phyloP scores from a whole-genome alignment of 1,284 basidiomycete genomes.

The Cerrena zonata region DNA sequence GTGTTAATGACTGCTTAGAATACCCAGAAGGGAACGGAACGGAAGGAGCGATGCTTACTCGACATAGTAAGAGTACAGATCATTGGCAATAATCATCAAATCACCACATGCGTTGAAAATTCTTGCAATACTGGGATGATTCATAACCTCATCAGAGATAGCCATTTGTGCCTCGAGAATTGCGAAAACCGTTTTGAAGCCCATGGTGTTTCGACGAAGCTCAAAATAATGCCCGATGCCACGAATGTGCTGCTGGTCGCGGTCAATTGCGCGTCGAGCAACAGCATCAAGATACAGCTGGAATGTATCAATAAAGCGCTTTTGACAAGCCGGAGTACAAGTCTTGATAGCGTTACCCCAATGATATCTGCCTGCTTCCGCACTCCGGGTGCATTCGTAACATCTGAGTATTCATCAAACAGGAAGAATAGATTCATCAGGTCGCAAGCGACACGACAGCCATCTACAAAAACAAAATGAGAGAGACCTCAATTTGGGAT shows the following conservation, averaged over 20 bases:
- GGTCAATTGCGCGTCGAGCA: slow-evolving; percentile 16
- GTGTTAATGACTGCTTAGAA: too few relatives aligned
- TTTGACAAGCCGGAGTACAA: neutral
- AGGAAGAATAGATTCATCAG: slow-evolving; percentile 22
- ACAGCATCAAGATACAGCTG: slow-evolving; percentile 20
- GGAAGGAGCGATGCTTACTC: too few relatives aligned
- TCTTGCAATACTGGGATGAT: slow-evolving; percentile 21
- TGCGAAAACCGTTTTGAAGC: slow-evolving; percentile 20
- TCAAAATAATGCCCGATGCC: slow-evolving; percentile 22
- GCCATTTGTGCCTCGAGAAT: slow-evolving; percentile 23
- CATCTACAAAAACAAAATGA: neutral
- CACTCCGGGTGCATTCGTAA: slow-evolving; percentile 6
- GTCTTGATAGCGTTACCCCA: slow-evolving; percentile 10
- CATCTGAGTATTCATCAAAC: slow-evolving; percentile 24
- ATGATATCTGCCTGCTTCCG: slow-evolving; percentile 13
- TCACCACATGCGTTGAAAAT: slow-evolving; percentile 21
- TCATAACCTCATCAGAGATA: slow-evolving; percentile 22
- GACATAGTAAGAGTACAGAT: slow-evolving; percentile 23
- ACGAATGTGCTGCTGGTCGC: slow-evolving; percentile 15
- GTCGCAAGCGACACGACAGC: slow-evolving; percentile 17
- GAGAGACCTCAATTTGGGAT: neutral
- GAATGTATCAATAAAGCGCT: slow-evolving; percentile 19
- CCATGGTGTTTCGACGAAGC: slow-evolving; percentile 22
- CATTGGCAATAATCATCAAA: slow-evolving; percentile 24
- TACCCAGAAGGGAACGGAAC: too few relatives aligned